phyloP scores from a whole-genome alignment of 139 green algal species.

The Auxenochlorella pyrenoidosa region DNA sequence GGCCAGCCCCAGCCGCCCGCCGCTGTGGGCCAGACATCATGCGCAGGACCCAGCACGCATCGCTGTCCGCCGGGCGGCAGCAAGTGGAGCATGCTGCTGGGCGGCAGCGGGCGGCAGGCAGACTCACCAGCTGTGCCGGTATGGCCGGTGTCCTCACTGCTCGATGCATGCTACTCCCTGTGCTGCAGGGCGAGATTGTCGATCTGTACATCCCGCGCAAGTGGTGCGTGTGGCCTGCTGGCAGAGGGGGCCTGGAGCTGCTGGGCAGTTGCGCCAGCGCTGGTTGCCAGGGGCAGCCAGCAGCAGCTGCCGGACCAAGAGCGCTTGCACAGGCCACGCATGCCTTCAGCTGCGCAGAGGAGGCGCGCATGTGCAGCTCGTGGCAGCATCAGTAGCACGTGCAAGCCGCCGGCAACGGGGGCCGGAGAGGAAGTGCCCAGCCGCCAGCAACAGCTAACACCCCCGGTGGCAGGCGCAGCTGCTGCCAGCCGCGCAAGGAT shows the following conservation, averaged over 20 bases:
- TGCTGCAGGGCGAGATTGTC: conserved; percentile 84
- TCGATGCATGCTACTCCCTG: neutral
- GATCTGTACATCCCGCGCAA: conserved; percentile 99
- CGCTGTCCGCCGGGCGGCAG: too few relatives aligned
- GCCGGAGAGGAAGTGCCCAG: too few relatives aligned
- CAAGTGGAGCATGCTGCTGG: neutral
- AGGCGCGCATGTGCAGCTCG: too few relatives aligned
- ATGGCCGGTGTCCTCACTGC: too few relatives aligned
- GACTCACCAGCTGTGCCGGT: too few relatives aligned
- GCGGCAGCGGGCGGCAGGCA: neutral
- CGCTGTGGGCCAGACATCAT: too few relatives aligned
- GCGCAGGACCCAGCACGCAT: too few relatives aligned
- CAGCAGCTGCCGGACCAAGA: neutral
- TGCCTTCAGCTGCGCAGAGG: too few relatives aligned
- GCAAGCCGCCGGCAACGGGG: too few relatives aligned
- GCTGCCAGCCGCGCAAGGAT: neutral
- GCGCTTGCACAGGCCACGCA: neutral
- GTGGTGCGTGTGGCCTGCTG: conserved; percentile 76
- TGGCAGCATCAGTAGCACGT: too few relatives aligned
- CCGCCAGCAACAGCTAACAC: too few relatives aligned
- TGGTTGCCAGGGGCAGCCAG: neutral
- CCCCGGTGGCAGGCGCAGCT: neutral
- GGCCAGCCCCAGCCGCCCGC: neutral
- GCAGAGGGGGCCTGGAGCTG: neutral
- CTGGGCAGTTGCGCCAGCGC: neutral